A percentile compares a stretch with the other conserved stretches of the same genome.
Evolutionary conservation across 768 basidiomycete genomes (phyloP).

Genomic region (Ramaria rubella): DNA sequence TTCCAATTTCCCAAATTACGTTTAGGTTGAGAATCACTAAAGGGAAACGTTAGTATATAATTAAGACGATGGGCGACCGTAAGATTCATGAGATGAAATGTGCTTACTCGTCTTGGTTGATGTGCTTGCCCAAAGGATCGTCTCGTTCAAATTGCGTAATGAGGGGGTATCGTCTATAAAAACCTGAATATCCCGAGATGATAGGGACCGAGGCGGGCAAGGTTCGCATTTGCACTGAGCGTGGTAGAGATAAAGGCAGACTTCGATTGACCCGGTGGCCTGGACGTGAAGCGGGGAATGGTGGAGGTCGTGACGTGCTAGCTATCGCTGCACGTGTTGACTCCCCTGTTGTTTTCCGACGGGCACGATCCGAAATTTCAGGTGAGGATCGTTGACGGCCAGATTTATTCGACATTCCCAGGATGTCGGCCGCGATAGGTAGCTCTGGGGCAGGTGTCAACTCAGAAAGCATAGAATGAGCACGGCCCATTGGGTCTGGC

Average conservation of each 20-base stretch:
- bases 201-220: not conserved
- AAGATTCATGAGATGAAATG: not conserved
- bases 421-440: not conserved
- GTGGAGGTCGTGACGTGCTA: not conserved
- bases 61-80: not conserved
- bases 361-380: not conserved
- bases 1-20: slow-evolving; percentile 35
- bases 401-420: not conserved
- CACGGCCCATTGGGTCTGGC: not conserved
- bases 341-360: not conserved
- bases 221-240: not conserved
- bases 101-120: not conserved
- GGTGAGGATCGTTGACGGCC: not conserved
- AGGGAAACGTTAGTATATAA: not conserved
- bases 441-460: not conserved
- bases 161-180: slow-evolving; percentile 7
- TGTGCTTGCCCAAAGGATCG: not conserved
- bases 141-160: slow-evolving; percentile 5
- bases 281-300: not conserved
- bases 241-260: not conserved
- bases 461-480: not conserved
- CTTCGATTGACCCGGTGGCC: not conserved
- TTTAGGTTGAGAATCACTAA: slow-evolving; percentile 1
- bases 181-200: slow-evolving; percentile 6
- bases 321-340: not conserved